These are phyloP conservation scores for Coccomyxa sp. DNA, from an alignment of 139 green algal genomes.

Conservation along the genomic window DNA sequence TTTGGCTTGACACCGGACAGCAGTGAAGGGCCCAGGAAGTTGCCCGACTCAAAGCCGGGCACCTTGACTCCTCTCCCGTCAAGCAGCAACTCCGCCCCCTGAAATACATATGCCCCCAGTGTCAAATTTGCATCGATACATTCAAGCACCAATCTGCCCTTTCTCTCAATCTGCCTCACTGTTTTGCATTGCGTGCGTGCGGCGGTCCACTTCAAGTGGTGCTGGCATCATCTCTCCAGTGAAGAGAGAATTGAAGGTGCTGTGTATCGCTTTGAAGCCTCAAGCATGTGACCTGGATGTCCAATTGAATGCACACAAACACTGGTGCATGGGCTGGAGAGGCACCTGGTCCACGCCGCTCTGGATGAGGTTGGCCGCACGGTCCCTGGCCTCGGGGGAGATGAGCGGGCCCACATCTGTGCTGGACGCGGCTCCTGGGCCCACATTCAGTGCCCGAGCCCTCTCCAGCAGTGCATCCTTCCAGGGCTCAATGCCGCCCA, in stretches of 20 bases:
- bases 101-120: background rate
- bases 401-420: slow-evolving; percentile 91
- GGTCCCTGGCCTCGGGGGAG: slow-evolving; percentile 46
- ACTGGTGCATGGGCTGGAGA: too few relatives aligned
- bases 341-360: slow-evolving; percentile 49
- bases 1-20: slow-evolving; percentile 66
- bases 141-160: too few relatives aligned
- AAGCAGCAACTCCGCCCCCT: slow-evolving; percentile 64
- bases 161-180: too few relatives aligned
- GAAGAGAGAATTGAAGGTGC: too few relatives aligned
- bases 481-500: slow-evolving; percentile 57
- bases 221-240: too few relatives aligned
- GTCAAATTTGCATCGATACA: background rate
- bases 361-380: slow-evolving; percentile 69
- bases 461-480: slow-evolving; percentile 55
- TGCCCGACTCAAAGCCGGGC: slow-evolving; percentile 70
- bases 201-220: too few relatives aligned
- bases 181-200: background rate
- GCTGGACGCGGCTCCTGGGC: slow-evolving; percentile 65
- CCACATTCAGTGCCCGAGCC: slow-evolving; percentile 58
- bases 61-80: slow-evolving; percentile 72
- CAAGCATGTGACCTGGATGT: too few relatives aligned
- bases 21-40: slow-evolving; percentile 92
- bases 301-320: too few relatives aligned
- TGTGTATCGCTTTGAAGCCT: too few relatives aligned